Evolutionary conservation across 768 basidiomycete species (phyloP).

Genomic region (Russula lepida): DNA sequence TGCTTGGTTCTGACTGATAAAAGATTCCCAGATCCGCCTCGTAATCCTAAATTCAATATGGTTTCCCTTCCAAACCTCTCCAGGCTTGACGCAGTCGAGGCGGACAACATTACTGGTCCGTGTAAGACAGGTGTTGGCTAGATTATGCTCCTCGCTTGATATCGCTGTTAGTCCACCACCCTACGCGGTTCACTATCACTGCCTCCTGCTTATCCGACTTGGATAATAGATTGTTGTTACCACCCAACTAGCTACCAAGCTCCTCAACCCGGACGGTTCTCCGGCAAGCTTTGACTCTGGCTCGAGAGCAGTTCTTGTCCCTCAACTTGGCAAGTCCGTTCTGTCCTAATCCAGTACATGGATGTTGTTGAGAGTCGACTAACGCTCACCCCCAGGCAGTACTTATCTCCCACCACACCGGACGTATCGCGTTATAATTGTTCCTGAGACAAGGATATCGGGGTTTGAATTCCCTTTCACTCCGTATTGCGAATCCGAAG

Average conservation of each 20-base stretch:
- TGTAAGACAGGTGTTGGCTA: slow-evolving; percentile 46
- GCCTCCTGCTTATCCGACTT: neutral
- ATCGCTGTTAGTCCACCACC: slow-evolving; percentile 6
- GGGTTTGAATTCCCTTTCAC: slow-evolving; percentile 30
- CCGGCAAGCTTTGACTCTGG: slow-evolving; percentile 60
- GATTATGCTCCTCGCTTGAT: slow-evolving; percentile 36
- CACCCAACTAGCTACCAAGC: slow-evolving; percentile 62
- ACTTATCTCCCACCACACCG: slow-evolving; percentile 37
- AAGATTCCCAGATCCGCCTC: slow-evolving; percentile 39
- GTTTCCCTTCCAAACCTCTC: slow-evolving; percentile 51
- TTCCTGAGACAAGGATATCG: slow-evolving; percentile 33
- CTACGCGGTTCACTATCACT: neutral
- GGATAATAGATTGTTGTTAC: slow-evolving; percentile 44
- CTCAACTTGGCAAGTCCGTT: slow-evolving; percentile 45
- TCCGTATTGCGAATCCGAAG: slow-evolving; percentile 8
- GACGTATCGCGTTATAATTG: slow-evolving; percentile 37
- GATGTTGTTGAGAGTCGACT: neutral
- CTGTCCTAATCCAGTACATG: neutral
- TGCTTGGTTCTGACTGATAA: neutral
- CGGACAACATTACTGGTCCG: slow-evolving; percentile 40
- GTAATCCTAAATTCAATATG: slow-evolving; percentile 61
- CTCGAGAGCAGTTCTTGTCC: slow-evolving; percentile 53
- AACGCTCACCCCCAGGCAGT: slow-evolving; percentile 23
- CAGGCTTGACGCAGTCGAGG: slow-evolving; percentile 32
- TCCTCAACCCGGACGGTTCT: slow-evolving; percentile 55